phyloP scores from a whole-genome alignment of 352 stramenopile species.

The Pythium vanterpoolii region DNA sequence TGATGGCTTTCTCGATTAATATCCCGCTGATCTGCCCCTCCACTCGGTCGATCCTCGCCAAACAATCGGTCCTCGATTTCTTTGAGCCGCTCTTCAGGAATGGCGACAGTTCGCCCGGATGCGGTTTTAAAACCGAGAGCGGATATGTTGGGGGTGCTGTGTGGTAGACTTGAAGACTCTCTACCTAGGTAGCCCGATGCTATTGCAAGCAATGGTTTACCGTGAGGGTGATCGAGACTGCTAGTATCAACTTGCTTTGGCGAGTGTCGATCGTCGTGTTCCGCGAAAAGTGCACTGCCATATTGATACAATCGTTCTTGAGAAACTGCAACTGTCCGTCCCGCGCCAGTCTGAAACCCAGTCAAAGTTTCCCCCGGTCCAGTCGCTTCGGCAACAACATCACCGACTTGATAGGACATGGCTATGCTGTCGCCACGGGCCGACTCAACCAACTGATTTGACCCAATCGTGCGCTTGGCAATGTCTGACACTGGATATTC shows the following conservation, averaged over 20 bases:
- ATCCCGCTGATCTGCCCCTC: background rate
- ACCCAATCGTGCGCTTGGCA: background rate
- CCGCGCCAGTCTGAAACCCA: conserved; percentile 6
- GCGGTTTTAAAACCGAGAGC: conserved; percentile 9
- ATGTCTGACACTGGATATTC: background rate
- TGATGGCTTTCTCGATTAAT: no score
- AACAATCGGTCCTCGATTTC: conserved; percentile 9
- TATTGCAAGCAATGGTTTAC: no score
- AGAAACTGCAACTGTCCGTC: background rate
- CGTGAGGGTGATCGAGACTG: background rate
- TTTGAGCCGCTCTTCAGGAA: conserved; percentile 12
- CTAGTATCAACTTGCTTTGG: background rate
- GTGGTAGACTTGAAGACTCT: background rate
- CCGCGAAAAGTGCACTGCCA: background rate
- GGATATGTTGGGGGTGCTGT: background rate
- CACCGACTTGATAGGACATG: background rate
- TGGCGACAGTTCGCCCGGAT: background rate
- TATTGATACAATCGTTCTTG: background rate
- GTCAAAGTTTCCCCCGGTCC: background rate
- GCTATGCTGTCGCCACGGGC: background rate
- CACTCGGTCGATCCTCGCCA: background rate
- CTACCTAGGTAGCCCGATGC: background rate
- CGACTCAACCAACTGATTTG: background rate
- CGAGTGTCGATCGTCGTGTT: background rate
- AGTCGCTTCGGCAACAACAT: background rate